Evolutionary conservation across 352 stramenopile species (phyloP), one percentile per base, ranked within the genome.

Genomic region (Phytopythium sindhum): DNA sequence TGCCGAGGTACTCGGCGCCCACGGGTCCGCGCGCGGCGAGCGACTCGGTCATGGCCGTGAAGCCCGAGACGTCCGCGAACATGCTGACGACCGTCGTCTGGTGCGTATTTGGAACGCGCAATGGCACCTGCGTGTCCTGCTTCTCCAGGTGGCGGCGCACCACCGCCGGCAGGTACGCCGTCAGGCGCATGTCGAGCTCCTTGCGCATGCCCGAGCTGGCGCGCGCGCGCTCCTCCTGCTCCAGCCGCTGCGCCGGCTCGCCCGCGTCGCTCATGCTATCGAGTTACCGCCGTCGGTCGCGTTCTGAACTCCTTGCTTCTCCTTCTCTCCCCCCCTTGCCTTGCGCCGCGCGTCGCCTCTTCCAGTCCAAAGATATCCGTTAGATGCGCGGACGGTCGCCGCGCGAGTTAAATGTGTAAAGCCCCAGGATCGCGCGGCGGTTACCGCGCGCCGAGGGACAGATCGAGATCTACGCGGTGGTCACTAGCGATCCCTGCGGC

Each of bases 21-120:
- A 90, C 75, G 9, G 89, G 87, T 0, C 91, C 90, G 28, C 86
- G 67, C 23, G 81, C 86, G 45, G 90, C 91, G 56, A 98, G 85
- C 45, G 81, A 91, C 77, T 98, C 94, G 11, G 88, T 96, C 75
- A 98, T 92, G 37, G 86, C 83, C 26, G 94, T 98, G 77, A 98
- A 98, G 29, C 94, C 93, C 41, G 89, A 97, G 37, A 98, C 92
- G 62, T 98, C 94, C 29, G 90, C 92, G 64, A 98, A 98, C 77
- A 98, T 92, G 61, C 81, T 95, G 31, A 98, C 92, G 35, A 90
- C 85, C 21, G 65, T 90, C 15, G 73, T 84, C 60, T 84, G 65
- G 68, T 96, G 87, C 9, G 82, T 94, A 31, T 84, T 84, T 4
- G 87, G 87, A 53, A 96, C 73, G 29, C 60, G 50, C 51, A 80